Conservation (phyloP, 805 yeast species). For the Crinitomyces ghanaensis region DNA sequence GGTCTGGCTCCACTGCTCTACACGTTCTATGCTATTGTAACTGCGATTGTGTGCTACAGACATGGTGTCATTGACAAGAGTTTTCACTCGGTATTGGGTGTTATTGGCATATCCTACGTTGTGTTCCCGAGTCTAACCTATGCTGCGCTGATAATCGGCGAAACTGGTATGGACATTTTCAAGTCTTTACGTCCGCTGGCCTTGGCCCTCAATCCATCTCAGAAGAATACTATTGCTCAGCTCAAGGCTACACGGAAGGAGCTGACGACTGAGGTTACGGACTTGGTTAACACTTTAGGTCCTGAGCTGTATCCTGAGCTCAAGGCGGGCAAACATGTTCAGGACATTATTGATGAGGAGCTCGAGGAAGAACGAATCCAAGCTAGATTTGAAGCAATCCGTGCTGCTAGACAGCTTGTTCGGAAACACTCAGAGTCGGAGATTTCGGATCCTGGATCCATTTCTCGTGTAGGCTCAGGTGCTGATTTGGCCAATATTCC, state of each 20-base stretch:
- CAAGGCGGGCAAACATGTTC: slow-evolving; percentile 24
- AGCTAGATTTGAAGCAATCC: slow-evolving; percentile 1
- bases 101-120: slow-evolving; percentile 45
- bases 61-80: slow-evolving; percentile 24
- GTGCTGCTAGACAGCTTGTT: slow-evolving; percentile 3
- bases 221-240: slow-evolving; percentile 32
- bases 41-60: slow-evolving; percentile 24
- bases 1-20: slow-evolving; percentile 83
- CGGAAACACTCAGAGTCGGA: slow-evolving; percentile 20
- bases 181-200: slow-evolving; percentile 75
- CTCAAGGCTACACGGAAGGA: slow-evolving; percentile 51
- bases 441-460: slow-evolving; percentile 38
- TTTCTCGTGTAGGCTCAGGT: slow-evolving; percentile 51
- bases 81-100: slow-evolving; percentile 17
- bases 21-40: slow-evolving; percentile 55
- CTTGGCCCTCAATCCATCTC: slow-evolving; percentile 30
- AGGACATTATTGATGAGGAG: slow-evolving; percentile 7
- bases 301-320: slow-evolving; percentile 83
- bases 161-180: slow-evolving; percentile 80
- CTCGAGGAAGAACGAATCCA: slow-evolving; percentile 3
- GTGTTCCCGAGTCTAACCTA: slow-evolving; percentile 64
- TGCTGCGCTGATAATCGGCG: slow-evolving; percentile 87
- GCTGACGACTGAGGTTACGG: slow-evolving; percentile 65
- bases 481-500: slow-evolving; percentile 56
- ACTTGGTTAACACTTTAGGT: slow-evolving; percentile 67